These are phyloP conservation scores for Jamesozyma hellenica DNA, from an alignment of 805 yeast species.

Conservation along the genomic window DNA sequence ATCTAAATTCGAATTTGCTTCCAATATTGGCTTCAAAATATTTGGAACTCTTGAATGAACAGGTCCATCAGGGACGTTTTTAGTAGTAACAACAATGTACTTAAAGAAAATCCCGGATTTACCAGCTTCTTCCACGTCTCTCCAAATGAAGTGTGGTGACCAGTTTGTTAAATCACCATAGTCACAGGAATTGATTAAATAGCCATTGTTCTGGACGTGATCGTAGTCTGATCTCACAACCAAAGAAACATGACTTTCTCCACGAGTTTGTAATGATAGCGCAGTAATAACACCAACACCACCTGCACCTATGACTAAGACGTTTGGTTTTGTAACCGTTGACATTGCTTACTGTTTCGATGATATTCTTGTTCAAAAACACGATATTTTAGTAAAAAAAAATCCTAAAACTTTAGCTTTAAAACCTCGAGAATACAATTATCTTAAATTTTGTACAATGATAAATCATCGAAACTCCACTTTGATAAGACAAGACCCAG, in stretches of 20 bases:
- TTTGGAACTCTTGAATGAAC: conserved; percentile 37
- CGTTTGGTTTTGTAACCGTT: conserved; percentile 21
- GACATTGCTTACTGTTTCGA: too few species aligned
- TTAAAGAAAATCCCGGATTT: conserved; percentile 37
- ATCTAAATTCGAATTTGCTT: conserved; percentile 21
- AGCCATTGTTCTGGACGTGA: conserved; percentile 42
- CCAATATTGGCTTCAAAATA: conserved; percentile 41
- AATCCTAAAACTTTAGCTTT: too few species aligned
- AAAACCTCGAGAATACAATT: too few species aligned
- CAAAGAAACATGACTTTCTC: conserved; percentile 43
- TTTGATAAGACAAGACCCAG: too few species aligned
- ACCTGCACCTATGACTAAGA: conserved; percentile 68
- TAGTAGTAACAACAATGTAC: conserved; percentile 53
- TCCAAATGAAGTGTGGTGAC: conserved; percentile 47
- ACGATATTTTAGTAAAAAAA: too few species aligned
- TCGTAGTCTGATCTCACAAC: conserved; percentile 61
- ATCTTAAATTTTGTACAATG: too few species aligned
- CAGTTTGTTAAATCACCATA: conserved; percentile 47
- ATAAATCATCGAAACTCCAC: too few species aligned
- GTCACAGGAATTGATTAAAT: conserved; percentile 48
- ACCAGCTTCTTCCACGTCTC: conserved; percentile 39
- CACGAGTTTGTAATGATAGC: conserved; percentile 42
- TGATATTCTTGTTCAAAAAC: too few species aligned
- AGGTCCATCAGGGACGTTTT: conserved; percentile 57
- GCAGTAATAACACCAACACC: conserved; percentile 81